Evolutionary conservation across 2,329 filamentous ascomycete species (phyloP).

Genomic region (Colletotrichum eleusines): DNA sequence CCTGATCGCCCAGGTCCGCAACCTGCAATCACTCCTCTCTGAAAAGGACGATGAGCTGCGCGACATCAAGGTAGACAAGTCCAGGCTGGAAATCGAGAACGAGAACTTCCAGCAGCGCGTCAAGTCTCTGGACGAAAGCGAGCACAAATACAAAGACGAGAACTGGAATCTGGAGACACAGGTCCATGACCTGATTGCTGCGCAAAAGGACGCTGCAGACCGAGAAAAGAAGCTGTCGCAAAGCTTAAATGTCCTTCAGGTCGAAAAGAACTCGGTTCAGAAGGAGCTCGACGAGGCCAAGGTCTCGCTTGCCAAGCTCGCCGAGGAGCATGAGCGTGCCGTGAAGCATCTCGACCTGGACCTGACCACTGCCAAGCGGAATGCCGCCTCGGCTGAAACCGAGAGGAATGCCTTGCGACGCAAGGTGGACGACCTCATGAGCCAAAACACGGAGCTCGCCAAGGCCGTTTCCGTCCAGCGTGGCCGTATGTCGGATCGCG

Average conservation of each 20-base stretch:
- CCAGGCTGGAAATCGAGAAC: conserved; percentile 83
- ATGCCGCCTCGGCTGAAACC: conserved; percentile 79
- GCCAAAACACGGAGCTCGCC: conserved; percentile 92
- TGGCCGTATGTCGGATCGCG: conserved; percentile 74
- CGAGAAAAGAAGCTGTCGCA: conserved; percentile 86
- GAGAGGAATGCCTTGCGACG: conserved; percentile 84
- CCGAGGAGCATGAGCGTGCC: conserved; percentile 81
- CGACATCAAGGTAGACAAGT: conserved; percentile 78
- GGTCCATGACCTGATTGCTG: conserved; percentile 83
- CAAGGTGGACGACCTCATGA: conserved; percentile 88
- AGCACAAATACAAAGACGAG: conserved; percentile 96
- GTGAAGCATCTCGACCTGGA: conserved; percentile 92
- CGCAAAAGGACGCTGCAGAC: conserved; percentile 81
- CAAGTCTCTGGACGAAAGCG: conserved; percentile 88
- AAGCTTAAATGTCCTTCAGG: conserved; percentile 74
- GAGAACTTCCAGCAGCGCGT: conserved; percentile 84
- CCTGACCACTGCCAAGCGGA: conserved; percentile 84
- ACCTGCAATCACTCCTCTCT: conserved; percentile 84
- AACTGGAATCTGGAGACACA: conserved; percentile 98
- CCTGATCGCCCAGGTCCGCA: conserved; percentile 91
- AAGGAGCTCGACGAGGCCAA: conserved; percentile 93
- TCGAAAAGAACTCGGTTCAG: conserved; percentile 82
- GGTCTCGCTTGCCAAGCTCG: conserved; percentile 79
- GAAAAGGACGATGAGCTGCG: conserved; percentile 91
- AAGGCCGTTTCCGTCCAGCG: conserved; percentile 82